phyloP scores from a whole-genome alignment of 2,329 filamentous ascomycete genomes.

The Paecilomyces sp. region DNA sequence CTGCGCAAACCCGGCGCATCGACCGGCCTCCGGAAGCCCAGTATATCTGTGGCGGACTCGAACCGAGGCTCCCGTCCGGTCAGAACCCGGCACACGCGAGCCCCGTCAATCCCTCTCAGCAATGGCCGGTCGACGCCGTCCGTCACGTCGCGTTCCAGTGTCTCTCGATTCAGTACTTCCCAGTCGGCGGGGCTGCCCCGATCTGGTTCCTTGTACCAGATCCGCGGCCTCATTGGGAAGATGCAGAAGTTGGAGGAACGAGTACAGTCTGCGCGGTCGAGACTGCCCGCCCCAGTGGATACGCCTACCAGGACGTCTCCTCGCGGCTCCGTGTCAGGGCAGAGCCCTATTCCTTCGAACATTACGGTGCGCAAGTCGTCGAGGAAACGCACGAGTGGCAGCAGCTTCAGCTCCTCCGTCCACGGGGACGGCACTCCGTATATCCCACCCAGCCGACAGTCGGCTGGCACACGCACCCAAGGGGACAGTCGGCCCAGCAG shows the following conservation, averaged over 20 bases:
- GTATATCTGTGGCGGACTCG: slow-evolving; percentile 41
- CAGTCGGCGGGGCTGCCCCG: slow-evolving; percentile 41
- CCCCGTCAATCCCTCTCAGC: slow-evolving; percentile 53
- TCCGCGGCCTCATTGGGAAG: slow-evolving; percentile 87
- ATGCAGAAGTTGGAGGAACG: slow-evolving; percentile 95
- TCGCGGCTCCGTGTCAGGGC: slow-evolving; percentile 46
- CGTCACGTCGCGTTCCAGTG: slow-evolving; percentile 28
- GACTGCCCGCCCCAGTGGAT: slow-evolving; percentile 71
- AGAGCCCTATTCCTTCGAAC: slow-evolving; percentile 45
- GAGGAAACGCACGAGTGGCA: slow-evolving; percentile 35
- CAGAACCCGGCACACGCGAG: slow-evolving; percentile 45
- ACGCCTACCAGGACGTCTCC: slow-evolving; percentile 80
- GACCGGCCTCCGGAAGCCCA: slow-evolving; percentile 39
- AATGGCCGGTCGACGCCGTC: slow-evolving; percentile 42
- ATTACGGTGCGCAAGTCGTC: slow-evolving; percentile 48
- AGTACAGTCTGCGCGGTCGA: slow-evolving; percentile 85
- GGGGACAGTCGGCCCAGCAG: slow-evolving; percentile 63
- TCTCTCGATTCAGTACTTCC: slow-evolving; percentile 14
- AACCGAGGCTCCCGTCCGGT: slow-evolving; percentile 48
- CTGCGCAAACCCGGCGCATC: slow-evolving; percentile 45
- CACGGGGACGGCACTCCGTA: slow-evolving; percentile 31
- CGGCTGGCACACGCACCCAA: slow-evolving; percentile 39
- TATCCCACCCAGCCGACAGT: slow-evolving; percentile 33
- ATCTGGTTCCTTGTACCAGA: slow-evolving; percentile 77
- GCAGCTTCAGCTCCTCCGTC: slow-evolving; percentile 33